These are phyloP conservation scores for Piloderma croceum DNA, from an alignment of 768 basidiomycete species.

Conservation along the genomic window DNA sequence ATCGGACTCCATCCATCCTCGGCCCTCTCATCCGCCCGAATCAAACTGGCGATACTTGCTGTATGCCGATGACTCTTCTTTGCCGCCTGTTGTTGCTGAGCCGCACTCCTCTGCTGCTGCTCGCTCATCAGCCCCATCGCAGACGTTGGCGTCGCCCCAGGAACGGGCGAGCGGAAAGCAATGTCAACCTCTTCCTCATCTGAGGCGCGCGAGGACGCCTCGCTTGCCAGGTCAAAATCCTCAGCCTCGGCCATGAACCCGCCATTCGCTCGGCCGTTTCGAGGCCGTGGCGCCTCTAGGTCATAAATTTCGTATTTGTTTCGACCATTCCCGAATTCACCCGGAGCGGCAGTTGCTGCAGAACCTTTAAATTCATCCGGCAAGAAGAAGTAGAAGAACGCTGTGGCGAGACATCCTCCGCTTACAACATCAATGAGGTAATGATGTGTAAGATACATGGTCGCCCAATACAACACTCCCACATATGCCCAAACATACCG, in stretches of 20 bases:
- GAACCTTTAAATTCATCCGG: slow-evolving; percentile 69
- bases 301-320: slow-evolving; percentile 78
- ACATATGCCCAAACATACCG: slow-evolving; percentile 78
- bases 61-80: slow-evolving; percentile 65
- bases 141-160: slow-evolving; percentile 30
- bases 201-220: slow-evolving; percentile 44
- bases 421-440: slow-evolving; percentile 97
- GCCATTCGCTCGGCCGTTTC: slow-evolving; percentile 23
- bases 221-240: slow-evolving; percentile 49
- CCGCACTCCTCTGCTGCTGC: slow-evolving; percentile 4
- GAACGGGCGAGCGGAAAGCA: slow-evolving; percentile 62
- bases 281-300: slow-evolving; percentile 50
- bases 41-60: slow-evolving; percentile 78
- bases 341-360: slow-evolving; percentile 46
- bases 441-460: slow-evolving; percentile 98
- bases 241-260: slow-evolving; percentile 36
- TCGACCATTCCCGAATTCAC: slow-evolving; percentile 33
- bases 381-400: slow-evolving; percentile 83
- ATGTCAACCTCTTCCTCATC: slow-evolving; percentile 69
- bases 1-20: slow-evolving; percentile 84
- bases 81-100: slow-evolving; percentile 17
- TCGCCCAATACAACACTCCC: slow-evolving; percentile 89
- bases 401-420: slow-evolving; percentile 85
- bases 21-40: slow-evolving; percentile 68
- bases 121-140: slow-evolving; percentile 30